A percentile compares a stretch with the other conserved stretches of the same genome.
These are phyloP conservation scores for Talaromyces pinophilus DNA, from an alignment of 2,329 filamentous ascomycete species.

Conservation along the genomic window DNA sequence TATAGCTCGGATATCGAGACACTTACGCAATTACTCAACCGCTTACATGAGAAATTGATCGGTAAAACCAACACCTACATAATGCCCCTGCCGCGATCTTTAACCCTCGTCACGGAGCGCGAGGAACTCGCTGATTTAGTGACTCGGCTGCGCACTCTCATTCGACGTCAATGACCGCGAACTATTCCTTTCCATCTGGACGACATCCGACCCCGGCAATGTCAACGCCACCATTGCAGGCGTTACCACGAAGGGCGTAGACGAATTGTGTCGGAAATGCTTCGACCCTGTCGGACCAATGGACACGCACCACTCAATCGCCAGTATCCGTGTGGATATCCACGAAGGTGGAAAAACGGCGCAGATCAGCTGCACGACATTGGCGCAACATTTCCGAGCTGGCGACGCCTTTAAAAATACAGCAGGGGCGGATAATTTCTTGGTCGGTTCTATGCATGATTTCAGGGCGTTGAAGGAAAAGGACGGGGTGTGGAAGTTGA, in stretches of 20 bases:
- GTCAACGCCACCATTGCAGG: background rate
- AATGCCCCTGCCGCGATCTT: background rate
- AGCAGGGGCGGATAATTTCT: background rate
- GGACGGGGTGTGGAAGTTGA: conserved; percentile 5
- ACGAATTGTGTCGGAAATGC: background rate
- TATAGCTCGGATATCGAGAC: background rate
- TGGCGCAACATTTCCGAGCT: conserved; percentile 4
- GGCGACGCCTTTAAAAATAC: background rate
- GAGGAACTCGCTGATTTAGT: conserved; percentile 7
- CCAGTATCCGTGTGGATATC: background rate
- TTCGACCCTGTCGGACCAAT: conserved; percentile 5
- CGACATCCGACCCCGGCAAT: background rate
- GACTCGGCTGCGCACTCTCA: background rate
- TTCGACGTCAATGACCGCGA: conserved; percentile 5
- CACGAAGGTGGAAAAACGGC: background rate
- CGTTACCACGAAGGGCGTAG: background rate
- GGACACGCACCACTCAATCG: conserved; percentile 7
- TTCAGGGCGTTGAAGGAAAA: background rate
- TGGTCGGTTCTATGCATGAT: background rate
- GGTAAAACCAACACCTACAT: background rate
- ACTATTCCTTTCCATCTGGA: background rate
- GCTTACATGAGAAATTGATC: background rate
- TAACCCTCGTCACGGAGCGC: background rate
- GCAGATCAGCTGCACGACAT: conserved; percentile 9
- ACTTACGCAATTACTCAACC: background rate